Conservation (phyloP, 139 green algal genomes). For the Tetradesmus lagerheimii region DNA sequence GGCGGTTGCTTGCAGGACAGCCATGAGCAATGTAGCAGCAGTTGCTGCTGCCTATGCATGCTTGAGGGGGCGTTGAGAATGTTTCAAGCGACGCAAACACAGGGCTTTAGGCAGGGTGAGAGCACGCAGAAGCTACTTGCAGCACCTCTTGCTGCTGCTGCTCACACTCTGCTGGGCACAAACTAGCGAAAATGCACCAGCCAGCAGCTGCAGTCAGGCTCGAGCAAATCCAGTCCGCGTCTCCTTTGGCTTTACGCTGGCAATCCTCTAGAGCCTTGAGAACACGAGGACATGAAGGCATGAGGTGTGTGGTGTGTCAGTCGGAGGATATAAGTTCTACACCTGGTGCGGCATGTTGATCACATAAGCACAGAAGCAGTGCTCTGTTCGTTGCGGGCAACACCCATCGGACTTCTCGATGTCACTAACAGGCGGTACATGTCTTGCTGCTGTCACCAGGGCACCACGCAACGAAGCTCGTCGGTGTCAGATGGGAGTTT, state of each 20-base stretch:
- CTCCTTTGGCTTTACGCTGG: slow-evolving; percentile 50
- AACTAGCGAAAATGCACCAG: slow-evolving; percentile 62
- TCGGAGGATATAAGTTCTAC: neutral
- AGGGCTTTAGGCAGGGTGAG: too few relatives aligned
- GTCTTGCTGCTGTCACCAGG: neutral
- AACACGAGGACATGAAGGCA: slow-evolving; percentile 46
- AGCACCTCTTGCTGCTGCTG: neutral
- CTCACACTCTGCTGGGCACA: slow-evolving; percentile 63
- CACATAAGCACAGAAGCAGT: neutral
- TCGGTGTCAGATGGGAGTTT: neutral
- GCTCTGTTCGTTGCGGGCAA: neutral
- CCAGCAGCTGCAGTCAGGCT: slow-evolving; percentile 53
- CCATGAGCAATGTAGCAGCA: neutral
- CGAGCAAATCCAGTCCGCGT: slow-evolving; percentile 52
- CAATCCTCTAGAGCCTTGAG: slow-evolving; percentile 57
- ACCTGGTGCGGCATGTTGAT: neutral
- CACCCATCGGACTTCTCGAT: neutral
- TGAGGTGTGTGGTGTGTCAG: neutral
- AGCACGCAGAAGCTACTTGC: neutral
- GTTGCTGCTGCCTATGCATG: neutral
- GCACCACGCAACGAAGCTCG: too few relatives aligned
- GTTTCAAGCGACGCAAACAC: too few relatives aligned
- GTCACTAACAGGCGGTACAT: neutral
- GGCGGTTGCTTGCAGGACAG: neutral
- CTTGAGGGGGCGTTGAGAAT: too few relatives aligned